Base-by-base conservation (phyloP, 2,329 filamentous ascomycete species). In the Hirsutella thompsonii region DNA sequence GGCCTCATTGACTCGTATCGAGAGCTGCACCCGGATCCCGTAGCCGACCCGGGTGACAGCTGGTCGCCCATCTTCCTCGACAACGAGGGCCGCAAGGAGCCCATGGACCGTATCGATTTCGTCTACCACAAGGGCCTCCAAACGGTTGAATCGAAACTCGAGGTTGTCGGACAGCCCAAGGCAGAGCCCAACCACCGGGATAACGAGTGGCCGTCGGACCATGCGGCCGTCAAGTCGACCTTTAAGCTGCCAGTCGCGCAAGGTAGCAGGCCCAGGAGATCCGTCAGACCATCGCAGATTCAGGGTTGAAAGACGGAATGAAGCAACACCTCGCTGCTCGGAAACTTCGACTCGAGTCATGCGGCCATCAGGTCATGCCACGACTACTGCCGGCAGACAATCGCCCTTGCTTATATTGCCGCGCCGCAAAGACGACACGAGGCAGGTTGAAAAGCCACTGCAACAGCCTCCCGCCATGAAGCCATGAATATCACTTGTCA, bases 201-300 rank as follows among this genome's bases (percentile, higher is more conserved):
- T 8, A 66, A 66, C 16, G 60, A 66, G 48, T 66, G 63, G 63
- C 58, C 61, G 11, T 59, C 60, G 8, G 63, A 66, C 46, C 63
- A 66, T 40, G 54, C 54, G n/a, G 52, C 53, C 10, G 57, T 62
- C 6, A 42, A 57, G 43, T 55, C 57, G 1, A 53, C 45, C 20
- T 62, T 57, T 37, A 48, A 46, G 16, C 32, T 42, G 26, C 20
- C 29, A 29, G 32, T 3, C 2, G 2, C 32, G 14, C 14, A 16
- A 9, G 8, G n/a, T 3, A 18, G 8, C 14, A 34, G 20, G 16
- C 30, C 19, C 20, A 13, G 14, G 20, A 26, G 23, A 11, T 26
- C 23, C 6, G 23, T 26, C 23, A 26, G 23, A 11, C 6, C 23
- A 26, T 26, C 23, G 6, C 23, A 26, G 23, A 11, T 11, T 26